Base-by-base conservation (phyloP, 2,329 filamentous ascomycete genomes). In the Fusarium illudens region DNA sequence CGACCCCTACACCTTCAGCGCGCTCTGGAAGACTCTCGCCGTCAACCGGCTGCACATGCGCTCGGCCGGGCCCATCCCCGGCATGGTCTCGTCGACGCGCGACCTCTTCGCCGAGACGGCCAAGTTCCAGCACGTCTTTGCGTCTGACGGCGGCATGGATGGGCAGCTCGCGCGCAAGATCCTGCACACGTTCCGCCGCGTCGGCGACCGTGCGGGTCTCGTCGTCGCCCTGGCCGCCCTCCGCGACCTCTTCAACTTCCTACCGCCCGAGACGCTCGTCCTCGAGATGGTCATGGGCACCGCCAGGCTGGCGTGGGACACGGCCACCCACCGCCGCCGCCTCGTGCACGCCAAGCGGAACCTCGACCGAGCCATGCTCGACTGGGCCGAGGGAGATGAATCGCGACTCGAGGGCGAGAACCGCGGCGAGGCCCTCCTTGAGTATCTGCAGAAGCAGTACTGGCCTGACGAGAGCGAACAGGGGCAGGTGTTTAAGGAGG, bases 1-100 rank as follows among this genome's bases (percentile, higher is more conserved):
- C 1, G 90, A 93, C 67, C 82, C 89, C 0, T 86, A 90, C 77
- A 92, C 90, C 2, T 93, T 90, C 74, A 84, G 87, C 64, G 85
- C 86, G 15, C 84, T 93, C 13, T 93, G 90, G 89, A 85, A 86
- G 75, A 82, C 85, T 10, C 79, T 88, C 27, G 79, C 80, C 4
- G 77, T 85, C 67, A 88, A 87, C 75, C 82, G 84, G 5, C 75
- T 83, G 15, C 77, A 80, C 52, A 61, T 72, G n/a, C 22, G 82
- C 59, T 57, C 76, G 3, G 67, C 75, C 4, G 74, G 73, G 1
- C 62, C 76, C 39, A 44, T 78, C 17, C 55, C 60, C 9, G 62
- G 65, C 4, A 80, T 83, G 48, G 73, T 75, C 4, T 62, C 63
- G 7, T 74, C 72, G 20, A 79, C 82, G 6, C 80, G 85, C 15